These are phyloP conservation scores for Eucalyptus curtisii DNA, from an alignment of 345 rosid genomes.

Conservation along the genomic window DNA sequence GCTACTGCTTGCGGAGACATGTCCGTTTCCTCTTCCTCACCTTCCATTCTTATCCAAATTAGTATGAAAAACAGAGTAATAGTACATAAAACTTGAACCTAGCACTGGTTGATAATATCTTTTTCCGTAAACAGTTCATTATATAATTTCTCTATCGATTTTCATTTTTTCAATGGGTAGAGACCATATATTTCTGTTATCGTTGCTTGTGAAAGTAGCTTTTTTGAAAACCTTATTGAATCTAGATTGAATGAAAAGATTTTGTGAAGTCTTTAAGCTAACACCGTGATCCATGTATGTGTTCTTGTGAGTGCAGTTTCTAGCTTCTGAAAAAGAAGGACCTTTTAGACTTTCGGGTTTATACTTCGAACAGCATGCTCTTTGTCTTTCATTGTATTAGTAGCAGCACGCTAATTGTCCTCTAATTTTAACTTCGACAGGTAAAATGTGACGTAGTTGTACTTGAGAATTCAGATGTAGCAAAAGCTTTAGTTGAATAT, in stretches of 20 bases:
- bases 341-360: background rate
- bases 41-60: background rate
- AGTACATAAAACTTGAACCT: background rate
- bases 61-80: background rate
- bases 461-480: constrained; percentile 48
- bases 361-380: background rate
- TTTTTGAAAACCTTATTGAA: background rate
- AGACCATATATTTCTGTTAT: background rate
- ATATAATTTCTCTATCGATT: background rate
- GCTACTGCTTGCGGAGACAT: constrained; percentile 42
- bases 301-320: background rate
- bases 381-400: background rate
- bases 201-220: background rate
- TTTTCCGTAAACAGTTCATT: background rate
- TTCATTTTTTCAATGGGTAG: background rate
- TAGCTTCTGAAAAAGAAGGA: background rate
- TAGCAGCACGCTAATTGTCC: background rate
- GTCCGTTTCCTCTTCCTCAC: constrained; percentile 12
- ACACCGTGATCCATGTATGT: background rate
- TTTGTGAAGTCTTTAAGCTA: background rate
- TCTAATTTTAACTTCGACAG: constrained; percentile 2
- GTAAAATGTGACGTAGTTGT: constrained; percentile 36
- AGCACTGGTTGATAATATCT: background rate
- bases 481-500: constrained; percentile 49
- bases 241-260: background rate